Conservation (phyloP, 176 grass and related monocot genomes). For the Musa itinerans region DNA sequence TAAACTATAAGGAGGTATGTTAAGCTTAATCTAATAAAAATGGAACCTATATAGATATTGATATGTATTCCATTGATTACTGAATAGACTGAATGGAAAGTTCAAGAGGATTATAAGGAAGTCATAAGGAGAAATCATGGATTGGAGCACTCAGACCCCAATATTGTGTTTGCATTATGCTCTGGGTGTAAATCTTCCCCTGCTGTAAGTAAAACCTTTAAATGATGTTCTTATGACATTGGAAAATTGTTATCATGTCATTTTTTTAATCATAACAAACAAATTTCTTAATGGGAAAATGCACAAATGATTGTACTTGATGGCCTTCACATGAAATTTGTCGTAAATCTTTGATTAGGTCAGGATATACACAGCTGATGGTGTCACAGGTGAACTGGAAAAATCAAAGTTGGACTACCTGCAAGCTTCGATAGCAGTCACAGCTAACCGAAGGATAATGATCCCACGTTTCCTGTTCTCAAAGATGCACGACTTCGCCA, state of each 20-base stretch:
- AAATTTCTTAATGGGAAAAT: neutral
- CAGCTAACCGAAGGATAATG: slow-evolving; percentile 43
- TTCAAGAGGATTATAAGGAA: slow-evolving; percentile 45
- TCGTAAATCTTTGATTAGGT: slow-evolving; percentile 31
- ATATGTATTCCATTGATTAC: neutral
- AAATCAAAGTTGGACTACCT: slow-evolving; percentile 85
- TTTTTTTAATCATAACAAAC: no score
- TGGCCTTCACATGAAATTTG: neutral
- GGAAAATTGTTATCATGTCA: no score
- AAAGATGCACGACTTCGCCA: slow-evolving; percentile 57
- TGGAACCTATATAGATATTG: neutral
- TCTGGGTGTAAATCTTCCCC: slow-evolving; percentile 78
- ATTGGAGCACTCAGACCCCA: slow-evolving; percentile 48
- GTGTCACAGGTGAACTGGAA: slow-evolving; percentile 45
- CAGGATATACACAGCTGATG: slow-evolving; percentile 62
- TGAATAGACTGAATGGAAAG: slow-evolving; percentile 36
- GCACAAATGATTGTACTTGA: neutral
- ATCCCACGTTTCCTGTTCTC: slow-evolving; percentile 57
- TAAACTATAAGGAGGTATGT: slow-evolving; percentile 48
- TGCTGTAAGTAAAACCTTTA: slow-evolving; percentile 44
- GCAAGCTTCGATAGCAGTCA: slow-evolving; percentile 78
- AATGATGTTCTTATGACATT: no score
- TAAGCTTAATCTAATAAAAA: neutral
- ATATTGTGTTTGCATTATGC: slow-evolving; percentile 73
- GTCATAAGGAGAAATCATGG: slow-evolving; percentile 35